Percentiles rank a stretch among this genome's conserved stretches.
These are phyloP conservation scores for Podaxis sp. DNA, from an alignment of 768 basidiomycete species.

Conservation along the genomic window DNA sequence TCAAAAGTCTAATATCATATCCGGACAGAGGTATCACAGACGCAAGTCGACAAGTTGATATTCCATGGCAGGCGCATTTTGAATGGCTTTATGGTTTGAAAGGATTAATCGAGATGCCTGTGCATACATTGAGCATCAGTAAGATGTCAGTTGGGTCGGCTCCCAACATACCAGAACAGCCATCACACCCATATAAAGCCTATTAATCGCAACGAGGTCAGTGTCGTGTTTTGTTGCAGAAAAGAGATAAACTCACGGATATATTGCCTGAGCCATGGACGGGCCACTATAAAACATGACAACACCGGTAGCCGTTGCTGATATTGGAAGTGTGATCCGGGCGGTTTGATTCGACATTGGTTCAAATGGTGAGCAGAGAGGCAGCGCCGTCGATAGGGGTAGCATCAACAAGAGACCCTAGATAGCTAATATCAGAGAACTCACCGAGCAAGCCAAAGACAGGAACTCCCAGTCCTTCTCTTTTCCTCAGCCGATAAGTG, in stretches of 20 bases:
- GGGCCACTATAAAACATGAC: neutral
- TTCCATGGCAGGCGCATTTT: neutral
- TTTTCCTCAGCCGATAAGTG: conserved; percentile 5
- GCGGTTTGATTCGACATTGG: neutral
- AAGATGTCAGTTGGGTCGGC: neutral
- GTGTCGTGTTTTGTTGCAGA: neutral
- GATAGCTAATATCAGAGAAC: neutral
- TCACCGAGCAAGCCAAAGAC: neutral
- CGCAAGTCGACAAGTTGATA: neutral
- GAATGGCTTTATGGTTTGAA: conserved; percentile 5
- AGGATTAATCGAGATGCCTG: neutral
- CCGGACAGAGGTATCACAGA: neutral
- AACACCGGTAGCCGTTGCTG: neutral
- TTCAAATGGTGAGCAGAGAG: neutral
- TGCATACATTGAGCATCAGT: neutral
- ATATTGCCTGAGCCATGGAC: neutral
- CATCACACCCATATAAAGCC: neutral
- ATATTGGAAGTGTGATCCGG: neutral
- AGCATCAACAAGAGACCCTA: no score
- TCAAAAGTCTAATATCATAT: neutral
- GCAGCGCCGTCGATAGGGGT: neutral
- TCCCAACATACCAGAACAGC: conserved; percentile 1
- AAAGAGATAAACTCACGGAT: neutral
- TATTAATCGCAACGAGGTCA: neutral
- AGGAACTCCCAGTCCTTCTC: conserved; percentile 7